Base-by-base conservation (phyloP, 352 stramenopile genomes). In the Globisporangium takayamanum region DNA sequence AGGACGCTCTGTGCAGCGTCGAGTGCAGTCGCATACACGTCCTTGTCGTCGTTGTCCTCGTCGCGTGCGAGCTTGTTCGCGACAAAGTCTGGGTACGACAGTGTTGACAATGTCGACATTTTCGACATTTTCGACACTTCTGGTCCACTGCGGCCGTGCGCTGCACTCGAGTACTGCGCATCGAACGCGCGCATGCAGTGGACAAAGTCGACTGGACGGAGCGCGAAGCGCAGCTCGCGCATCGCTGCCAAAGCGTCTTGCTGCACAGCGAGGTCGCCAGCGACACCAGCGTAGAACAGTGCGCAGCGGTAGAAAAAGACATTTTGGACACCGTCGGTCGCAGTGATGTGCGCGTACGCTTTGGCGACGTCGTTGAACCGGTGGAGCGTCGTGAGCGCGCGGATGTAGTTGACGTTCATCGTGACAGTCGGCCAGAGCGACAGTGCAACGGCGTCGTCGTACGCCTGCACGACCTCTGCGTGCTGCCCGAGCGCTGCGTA, bases 341-440 rank as follows among this genome's bases (percentile, higher is more conserved):
- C 28, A 25, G 28, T 56, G 41, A 62, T 62, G 22, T 37, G 12
- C 15, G 11, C 36, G 39, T 57, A 62, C 12, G 52, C 50, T 16
- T 30, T 18, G 33, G 36, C 59, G 5, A 41, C 52, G 8, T 48
- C 41, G 0, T 64, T 51, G 36, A 37, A 61, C 3, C 46, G 25
- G 4, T 28, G 42, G 51, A 64, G 51, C 22, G 36, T 49, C 30
- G 53, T 25, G 16, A 64, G 59, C 33, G 59, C 59, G 42, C 53
- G 50, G 51, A 64, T 33, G 30, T 64, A 64, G 42, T 59, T 64
- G 51, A 50, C 42, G 52, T 64, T 64, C 59, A 64, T 64, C 18
- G 52, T 12, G 11, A 53, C 59, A 4, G 59, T 64, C 11, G 59
- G 59, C 59, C 50, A 64, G 51, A 64, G 50, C 11, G 48, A 20